A percentile compares a stretch with the other conserved stretches of the same genome.
Evolutionary conservation across 1,284 basidiomycete species (phyloP).

Genomic region (Pulveroboletus sp.): DNA sequence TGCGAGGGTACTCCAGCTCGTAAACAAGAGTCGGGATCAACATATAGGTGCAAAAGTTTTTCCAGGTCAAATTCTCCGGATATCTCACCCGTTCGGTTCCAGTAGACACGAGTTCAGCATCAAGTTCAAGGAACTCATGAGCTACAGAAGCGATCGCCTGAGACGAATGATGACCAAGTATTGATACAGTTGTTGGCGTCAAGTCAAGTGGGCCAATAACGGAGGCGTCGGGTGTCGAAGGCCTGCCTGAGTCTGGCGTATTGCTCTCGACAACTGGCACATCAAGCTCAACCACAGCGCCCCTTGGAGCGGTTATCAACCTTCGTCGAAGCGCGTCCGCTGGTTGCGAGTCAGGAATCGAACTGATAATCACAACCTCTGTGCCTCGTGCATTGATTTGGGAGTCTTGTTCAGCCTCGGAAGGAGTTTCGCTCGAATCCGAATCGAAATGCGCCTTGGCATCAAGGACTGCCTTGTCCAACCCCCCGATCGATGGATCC

Average conservation of each 20-base stretch:
- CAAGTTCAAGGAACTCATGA: conserved; percentile 74
- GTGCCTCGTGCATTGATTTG: conserved; percentile 32
- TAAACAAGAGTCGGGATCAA: conserved; percentile 94
- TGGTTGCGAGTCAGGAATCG: conserved; percentile 56
- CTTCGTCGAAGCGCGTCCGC: conserved; percentile 57
- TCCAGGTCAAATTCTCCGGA: conserved; percentile 84
- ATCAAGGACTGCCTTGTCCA: conserved; percentile 55
- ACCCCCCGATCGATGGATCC: conserved; percentile 53
- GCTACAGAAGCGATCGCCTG: conserved; percentile 70
- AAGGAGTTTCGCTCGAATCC: conserved; percentile 23
- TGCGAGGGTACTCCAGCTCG: conserved; percentile 94
- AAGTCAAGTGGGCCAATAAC: background rate
- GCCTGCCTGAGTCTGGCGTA: conserved; percentile 1
- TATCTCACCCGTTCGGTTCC: conserved; percentile 72
- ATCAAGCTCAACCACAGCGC: conserved; percentile 6
- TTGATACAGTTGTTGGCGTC: conserved; percentile 43
- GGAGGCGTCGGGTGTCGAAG: conserved; percentile 6
- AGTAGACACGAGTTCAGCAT: conserved; percentile 74
- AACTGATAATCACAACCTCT: conserved; percentile 43
- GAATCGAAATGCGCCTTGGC: conserved; percentile 41
- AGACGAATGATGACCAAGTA: conserved; percentile 76
- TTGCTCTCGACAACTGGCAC: background rate
- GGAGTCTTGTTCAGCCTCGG: conserved; percentile 27
- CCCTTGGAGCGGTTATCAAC: conserved; percentile 42
- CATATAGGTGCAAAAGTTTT: conserved; percentile 87